These are phyloP conservation scores for Thermomyces lanuginosus DNA, from an alignment of 2,329 filamentous ascomycete genomes.

Conservation along the genomic window DNA sequence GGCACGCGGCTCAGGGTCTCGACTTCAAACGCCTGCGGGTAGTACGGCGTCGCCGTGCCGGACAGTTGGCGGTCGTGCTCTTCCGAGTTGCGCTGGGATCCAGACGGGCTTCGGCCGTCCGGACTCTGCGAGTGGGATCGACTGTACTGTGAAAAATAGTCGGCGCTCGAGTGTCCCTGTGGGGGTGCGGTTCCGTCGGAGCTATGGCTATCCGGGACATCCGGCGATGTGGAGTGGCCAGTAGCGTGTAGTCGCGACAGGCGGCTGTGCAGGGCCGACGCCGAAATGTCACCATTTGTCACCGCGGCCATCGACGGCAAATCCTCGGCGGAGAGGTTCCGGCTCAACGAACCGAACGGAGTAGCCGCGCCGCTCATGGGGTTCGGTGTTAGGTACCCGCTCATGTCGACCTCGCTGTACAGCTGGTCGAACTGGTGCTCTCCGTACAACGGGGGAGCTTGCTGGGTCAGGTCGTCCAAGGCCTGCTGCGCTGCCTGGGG, in stretches of 20 bases:
- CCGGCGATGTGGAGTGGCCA: constrained; percentile 10
- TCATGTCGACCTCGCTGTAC: constrained; percentile 71
- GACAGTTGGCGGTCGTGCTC: constrained; percentile 32
- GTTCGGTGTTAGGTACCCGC: constrained; percentile 64
- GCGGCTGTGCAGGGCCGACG: constrained; percentile 54
- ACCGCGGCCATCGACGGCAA: constrained; percentile 43
- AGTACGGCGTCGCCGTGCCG: constrained; percentile 26
- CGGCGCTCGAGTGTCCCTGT: constrained; percentile 13
- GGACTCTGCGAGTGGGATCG: constrained; percentile 18
- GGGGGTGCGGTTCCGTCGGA: constrained; percentile 8
- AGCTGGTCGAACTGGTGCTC: constrained; percentile 78
- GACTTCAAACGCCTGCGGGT: constrained; percentile 38
- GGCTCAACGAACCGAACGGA: constrained; percentile 52
- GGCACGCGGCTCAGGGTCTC: constrained; percentile 56
- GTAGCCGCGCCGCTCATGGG: constrained; percentile 55
- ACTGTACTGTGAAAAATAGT: constrained; percentile 15
- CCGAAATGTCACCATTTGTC: constrained; percentile 39
- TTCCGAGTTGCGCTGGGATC: constrained; percentile 32
- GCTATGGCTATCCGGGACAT: constrained; percentile 10
- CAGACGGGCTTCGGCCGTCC: constrained; percentile 9
- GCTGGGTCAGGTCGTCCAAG: constrained; percentile 40
- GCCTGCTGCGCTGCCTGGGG: constrained; percentile 33
- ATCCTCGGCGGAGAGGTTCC: constrained; percentile 68
- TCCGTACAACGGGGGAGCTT: constrained; percentile 84
- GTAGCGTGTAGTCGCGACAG: constrained; percentile 36